phyloP scores from a whole-genome alignment of 208 protist genomes.

The Entamoeba histolytica region DNA sequence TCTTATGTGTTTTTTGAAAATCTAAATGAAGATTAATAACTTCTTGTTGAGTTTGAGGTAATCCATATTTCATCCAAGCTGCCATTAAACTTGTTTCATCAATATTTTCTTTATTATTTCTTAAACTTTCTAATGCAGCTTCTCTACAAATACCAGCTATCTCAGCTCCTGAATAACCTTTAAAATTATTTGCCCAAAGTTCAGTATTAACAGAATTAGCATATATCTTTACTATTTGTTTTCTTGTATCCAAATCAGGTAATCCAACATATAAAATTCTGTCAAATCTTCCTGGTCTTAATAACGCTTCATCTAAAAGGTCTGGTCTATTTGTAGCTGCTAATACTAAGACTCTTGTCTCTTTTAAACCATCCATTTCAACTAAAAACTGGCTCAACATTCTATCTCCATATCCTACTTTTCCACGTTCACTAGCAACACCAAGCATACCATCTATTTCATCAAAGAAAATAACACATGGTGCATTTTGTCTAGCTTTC shows the following conservation, averaged over 20 bases:
- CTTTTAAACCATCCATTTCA: constrained; percentile 82
- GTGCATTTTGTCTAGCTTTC: constrained; percentile 52
- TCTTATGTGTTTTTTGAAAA: background rate
- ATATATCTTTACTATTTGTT: constrained; percentile 18
- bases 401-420: constrained; percentile 51
- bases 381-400: constrained; percentile 84
- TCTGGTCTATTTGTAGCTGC: constrained; percentile 89
- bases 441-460: constrained; percentile 43
- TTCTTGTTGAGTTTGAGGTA: background rate
- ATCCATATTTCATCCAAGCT: background rate
- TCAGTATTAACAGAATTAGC: background rate
- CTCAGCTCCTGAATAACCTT: constrained; percentile 25
- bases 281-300: constrained; percentile 25
- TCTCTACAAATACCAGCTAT: constrained; percentile 18
- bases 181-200: background rate
- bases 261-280: constrained; percentile 11
- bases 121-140: constrained; percentile 12
- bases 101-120: background rate
- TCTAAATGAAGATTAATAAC: background rate
- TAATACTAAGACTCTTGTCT: constrained; percentile 63
- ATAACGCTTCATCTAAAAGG: constrained; percentile 18
- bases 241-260: constrained; percentile 8
- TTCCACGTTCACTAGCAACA: background rate
- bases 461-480: constrained; percentile 77
- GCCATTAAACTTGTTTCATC: background rate